phyloP scores from a whole-genome alignment of 169 alveolate species.

The Fabrea salina region DNA sequence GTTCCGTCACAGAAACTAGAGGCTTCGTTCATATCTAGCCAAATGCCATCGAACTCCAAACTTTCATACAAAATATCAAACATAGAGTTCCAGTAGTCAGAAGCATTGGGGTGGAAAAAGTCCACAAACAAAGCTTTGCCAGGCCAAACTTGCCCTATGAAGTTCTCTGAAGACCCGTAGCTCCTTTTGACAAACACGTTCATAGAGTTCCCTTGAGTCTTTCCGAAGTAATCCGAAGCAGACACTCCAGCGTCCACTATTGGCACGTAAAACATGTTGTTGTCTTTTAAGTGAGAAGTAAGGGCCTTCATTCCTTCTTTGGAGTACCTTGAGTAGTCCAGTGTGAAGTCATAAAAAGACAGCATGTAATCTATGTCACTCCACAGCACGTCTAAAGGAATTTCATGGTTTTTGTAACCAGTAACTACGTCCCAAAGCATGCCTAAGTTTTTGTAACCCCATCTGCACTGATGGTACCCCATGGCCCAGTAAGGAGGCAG shows the following conservation, averaged over 20 bases:
- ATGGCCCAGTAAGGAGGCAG: slow-evolving; percentile 77
- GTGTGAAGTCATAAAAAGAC: slow-evolving; percentile 62
- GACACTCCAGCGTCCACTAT: slow-evolving; percentile 83
- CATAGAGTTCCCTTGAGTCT: background rate
- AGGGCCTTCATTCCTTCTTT: slow-evolving; percentile 36
- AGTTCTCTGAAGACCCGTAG: background rate
- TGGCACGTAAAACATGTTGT: slow-evolving; percentile 60
- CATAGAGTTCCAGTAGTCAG: slow-evolving; percentile 57
- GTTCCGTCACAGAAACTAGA: slow-evolving; percentile 14
- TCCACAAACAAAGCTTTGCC: slow-evolving; percentile 75
- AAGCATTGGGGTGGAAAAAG: slow-evolving; percentile 61
- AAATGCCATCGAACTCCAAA: slow-evolving; percentile 68
- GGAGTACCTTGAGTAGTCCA: slow-evolving; percentile 29
- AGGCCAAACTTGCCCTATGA: slow-evolving; percentile 73
- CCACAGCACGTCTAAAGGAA: slow-evolving; percentile 84
- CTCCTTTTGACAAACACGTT: background rate
- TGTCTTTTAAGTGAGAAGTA: background rate
- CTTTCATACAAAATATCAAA: slow-evolving; percentile 39
- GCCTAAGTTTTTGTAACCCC: slow-evolving; percentile 65
- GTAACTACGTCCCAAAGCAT: slow-evolving; percentile 45
- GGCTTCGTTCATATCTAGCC: slow-evolving; percentile 87
- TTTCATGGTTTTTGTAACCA: slow-evolving; percentile 42
- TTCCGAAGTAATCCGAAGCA: background rate
- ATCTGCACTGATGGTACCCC: slow-evolving; percentile 72
- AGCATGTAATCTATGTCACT: slow-evolving; percentile 84